Base-by-base conservation (phyloP, 2,329 filamentous ascomycete species). In the Ceratocystis eucalypticola region DNA sequence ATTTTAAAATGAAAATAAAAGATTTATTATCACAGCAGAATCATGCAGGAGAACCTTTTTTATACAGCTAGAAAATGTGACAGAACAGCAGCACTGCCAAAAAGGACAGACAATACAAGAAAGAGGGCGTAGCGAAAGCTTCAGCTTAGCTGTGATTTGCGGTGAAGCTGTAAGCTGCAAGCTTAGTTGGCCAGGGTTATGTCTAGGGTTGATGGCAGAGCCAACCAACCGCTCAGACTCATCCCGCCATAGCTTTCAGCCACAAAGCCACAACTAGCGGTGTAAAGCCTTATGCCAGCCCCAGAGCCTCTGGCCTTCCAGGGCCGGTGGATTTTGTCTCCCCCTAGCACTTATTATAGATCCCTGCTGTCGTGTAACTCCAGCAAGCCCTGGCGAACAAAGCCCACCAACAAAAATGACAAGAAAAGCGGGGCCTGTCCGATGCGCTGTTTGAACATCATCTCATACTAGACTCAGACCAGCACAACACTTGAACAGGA, bases 31-130 rank as follows among this genome's bases (percentile, higher is more conserved):
- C 61, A n/a, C 28, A 30, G 28, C 20, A 59, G 7, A 5, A n/a
- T 12, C 55, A 59, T 59, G 55, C 55, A 59, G 55, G 55, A n/a
- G 5, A 59, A 59, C 55, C 7, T n/a, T 59, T 48, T 59, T 48
- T 30, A 50, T 63, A 63, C 17, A 48, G 45, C 20, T 30, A 5
- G 28, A 55, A 65, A 65, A 65, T 46, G 37, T 50, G 41, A 65
- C 45, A 65, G 57, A 57, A 55, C 15, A 41, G 50, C 46, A 50
- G 33, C 50, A 33, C 17, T n/a, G 62, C 46, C 20, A 53, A 57
- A 57, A 59, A 59, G 55, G 55, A 59, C 55, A 59, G 55, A 33
- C 55, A 10, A 41, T 10, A 10, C 33, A 37, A 37, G 8, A 37
- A 2, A 37, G 8, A 30, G 6, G 33, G 53, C 53, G 28, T 33